Evolutionary conservation across 805 yeast species (phyloP).

Genomic region (Monosporozyma siamensis): DNA sequence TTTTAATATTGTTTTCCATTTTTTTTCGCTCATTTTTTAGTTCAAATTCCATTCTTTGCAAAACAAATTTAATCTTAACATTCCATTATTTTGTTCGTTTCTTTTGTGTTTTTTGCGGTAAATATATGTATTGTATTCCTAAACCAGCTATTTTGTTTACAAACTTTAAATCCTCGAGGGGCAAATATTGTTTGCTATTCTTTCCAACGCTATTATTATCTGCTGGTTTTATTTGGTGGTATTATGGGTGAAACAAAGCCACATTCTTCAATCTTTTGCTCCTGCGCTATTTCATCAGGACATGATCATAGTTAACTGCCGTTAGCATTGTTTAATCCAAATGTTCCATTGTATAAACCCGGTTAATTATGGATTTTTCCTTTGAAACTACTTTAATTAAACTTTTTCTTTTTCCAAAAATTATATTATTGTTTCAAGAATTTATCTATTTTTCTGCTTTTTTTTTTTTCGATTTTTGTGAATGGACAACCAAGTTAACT

Average conservation of each 20-base stretch:
- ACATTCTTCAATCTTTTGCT: neutral
- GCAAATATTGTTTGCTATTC: too few relatives aligned
- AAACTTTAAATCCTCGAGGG: too few relatives aligned
- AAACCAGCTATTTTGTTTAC: too few relatives aligned
- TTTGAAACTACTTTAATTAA: neutral
- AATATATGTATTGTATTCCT: too few relatives aligned
- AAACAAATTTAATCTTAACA: too few relatives aligned
- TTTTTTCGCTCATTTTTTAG: too few relatives aligned
- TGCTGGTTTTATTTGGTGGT: neutral
- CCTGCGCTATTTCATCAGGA: conserved; percentile 1
- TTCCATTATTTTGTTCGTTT: too few relatives aligned
- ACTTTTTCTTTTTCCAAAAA: neutral
- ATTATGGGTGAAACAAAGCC: neutral
- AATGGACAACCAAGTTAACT: too few relatives aligned
- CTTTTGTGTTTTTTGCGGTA: too few relatives aligned
- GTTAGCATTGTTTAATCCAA: neutral
- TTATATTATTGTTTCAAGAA: neutral
- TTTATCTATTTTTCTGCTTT: neutral
- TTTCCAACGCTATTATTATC: neutral
- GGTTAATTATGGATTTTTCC: neutral
- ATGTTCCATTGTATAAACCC: neutral
- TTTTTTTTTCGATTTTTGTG: too few relatives aligned
- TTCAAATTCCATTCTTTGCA: too few relatives aligned
- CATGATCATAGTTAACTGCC: neutral
- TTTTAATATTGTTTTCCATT: too few relatives aligned